Percentiles rank a stretch among this genome's conserved stretches.
phyloP scores from a whole-genome alignment of 2,329 filamentous ascomycete species.

The Cladosporium sp. region DNA sequence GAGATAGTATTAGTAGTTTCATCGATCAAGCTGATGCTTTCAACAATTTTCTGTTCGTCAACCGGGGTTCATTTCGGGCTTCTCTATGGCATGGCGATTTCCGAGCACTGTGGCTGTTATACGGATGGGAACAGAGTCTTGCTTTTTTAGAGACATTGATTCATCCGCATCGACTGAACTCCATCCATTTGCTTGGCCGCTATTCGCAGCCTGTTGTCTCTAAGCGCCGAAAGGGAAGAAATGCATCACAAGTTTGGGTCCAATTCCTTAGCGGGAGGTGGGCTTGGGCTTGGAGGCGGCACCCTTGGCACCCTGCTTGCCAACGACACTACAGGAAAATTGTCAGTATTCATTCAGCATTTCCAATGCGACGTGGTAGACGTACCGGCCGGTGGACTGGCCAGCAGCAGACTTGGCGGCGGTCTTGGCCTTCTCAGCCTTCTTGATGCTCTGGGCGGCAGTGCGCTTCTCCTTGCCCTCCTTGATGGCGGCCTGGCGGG shows the following conservation, averaged over 20 bases:
- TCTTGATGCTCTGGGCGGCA: constrained; percentile 85
- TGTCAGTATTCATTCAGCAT: constrained; percentile 18
- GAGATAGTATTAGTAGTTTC: neutral
- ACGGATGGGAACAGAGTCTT: constrained; percentile 16
- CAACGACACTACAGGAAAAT: constrained; percentile 60
- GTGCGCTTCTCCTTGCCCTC: constrained; percentile 99
- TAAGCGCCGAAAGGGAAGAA: constrained; percentile 22
- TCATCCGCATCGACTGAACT: constrained; percentile 22
- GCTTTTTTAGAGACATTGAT: constrained; percentile 21
- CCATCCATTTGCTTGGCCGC: constrained; percentile 20
- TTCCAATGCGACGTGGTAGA: constrained; percentile 1
- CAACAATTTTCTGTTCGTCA: neutral
- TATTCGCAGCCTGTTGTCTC: constrained; percentile 20
- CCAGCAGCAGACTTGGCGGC: constrained; percentile 75
- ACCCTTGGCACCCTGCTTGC: constrained; percentile 98
- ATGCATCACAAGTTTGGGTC: constrained; percentile 18
- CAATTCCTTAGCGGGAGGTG: constrained; percentile 46
- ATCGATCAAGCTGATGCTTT: neutral
- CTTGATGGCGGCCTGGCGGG: constrained; percentile 87
- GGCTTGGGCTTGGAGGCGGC: constrained; percentile 80
- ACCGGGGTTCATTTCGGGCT: constrained; percentile 19
- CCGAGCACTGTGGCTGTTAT: constrained; percentile 17
- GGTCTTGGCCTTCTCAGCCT: constrained; percentile 98
- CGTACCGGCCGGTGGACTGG: constrained; percentile 63
- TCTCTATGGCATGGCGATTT: constrained; percentile 19